Percentiles rank a stretch among this genome's conserved stretches.
phyloP scores from a whole-genome alignment of 345 rosid species.

The Rhodamnia argentea region DNA sequence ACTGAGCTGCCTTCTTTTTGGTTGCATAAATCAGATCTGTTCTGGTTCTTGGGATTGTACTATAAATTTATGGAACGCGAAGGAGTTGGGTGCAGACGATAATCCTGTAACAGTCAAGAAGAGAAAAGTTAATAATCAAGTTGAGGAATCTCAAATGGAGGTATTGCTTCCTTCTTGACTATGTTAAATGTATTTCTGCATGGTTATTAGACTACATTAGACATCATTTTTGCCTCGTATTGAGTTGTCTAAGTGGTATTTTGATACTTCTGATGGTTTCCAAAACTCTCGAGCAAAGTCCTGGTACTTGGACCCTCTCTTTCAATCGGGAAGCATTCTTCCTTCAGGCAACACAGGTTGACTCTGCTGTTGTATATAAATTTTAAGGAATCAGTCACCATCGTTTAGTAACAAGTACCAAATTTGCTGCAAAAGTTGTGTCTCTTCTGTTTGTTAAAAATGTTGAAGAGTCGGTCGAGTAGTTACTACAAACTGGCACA shows the following conservation, averaged over 20 bases:
- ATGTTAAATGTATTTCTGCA: not conserved
- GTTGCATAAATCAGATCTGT: conserved; percentile 41
- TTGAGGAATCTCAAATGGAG: conserved; percentile 61
- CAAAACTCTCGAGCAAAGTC: not conserved
- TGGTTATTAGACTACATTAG: not conserved
- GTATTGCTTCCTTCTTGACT: conserved; percentile 20
- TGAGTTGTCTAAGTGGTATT: not conserved
- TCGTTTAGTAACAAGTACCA: not conserved
- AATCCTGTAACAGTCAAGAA: conserved; percentile 60
- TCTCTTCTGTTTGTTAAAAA: not conserved
- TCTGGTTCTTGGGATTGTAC: conserved; percentile 97
- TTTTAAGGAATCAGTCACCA: not conserved
- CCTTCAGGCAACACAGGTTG: not conserved
- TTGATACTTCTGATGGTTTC: not conserved
- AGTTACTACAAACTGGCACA: not conserved
- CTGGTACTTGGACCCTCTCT: not conserved
- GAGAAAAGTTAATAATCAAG: conserved; percentile 65
- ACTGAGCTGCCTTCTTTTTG: conserved; percentile 1
- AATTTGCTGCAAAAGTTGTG: not conserved
- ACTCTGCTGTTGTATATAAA: not conserved
- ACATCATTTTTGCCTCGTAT: not conserved
- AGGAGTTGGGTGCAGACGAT: conserved; percentile 37
- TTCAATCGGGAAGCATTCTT: not conserved
- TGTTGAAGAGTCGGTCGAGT: not conserved
- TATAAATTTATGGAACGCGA: conserved; percentile 68